A percentile compares a stretch with the other conserved stretches of the same genome.
phyloP scores from a whole-genome alignment of 2,329 filamentous ascomycete genomes.

The Periglandula ipomoeae region DNA sequence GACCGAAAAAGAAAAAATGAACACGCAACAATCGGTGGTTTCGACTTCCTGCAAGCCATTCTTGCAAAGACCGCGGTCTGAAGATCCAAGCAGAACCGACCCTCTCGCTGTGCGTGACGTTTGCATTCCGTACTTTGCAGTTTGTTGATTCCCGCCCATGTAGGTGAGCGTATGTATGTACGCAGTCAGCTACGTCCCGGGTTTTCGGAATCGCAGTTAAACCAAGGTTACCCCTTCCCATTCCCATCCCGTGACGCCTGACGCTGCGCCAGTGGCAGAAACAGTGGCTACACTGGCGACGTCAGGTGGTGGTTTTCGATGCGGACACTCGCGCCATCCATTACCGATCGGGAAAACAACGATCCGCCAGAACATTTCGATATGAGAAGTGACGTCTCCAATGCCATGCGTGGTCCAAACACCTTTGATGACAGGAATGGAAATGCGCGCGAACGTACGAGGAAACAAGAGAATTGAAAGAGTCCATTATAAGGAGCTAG shows the following conservation, averaged over 20 bases:
- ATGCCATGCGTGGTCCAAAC: neutral
- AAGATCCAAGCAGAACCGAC: no score
- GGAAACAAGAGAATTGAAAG: no score
- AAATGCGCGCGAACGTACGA: no score
- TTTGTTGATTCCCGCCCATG: no score
- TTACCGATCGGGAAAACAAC: neutral
- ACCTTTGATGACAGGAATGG: no score
- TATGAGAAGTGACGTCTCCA: neutral
- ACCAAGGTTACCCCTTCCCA: neutral
- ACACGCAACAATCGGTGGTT: neutral
- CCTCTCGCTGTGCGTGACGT: neutral
- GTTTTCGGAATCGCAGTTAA: neutral
- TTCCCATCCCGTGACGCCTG: neutral
- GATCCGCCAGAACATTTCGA: neutral
- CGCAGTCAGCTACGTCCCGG: neutral
- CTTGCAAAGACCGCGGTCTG: neutral
- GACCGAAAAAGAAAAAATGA: neutral
- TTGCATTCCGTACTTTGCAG: conserved; percentile 3
- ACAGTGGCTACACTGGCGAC: no score
- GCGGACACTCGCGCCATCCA: neutral
- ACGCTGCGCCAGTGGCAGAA: no score
- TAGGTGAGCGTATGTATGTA: neutral
- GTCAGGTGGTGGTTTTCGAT: neutral
- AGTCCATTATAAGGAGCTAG: no score
- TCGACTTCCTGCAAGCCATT: neutral